Conservation (phyloP, 2,329 filamentous ascomycete species). For the Aphanocladium album region DNA sequence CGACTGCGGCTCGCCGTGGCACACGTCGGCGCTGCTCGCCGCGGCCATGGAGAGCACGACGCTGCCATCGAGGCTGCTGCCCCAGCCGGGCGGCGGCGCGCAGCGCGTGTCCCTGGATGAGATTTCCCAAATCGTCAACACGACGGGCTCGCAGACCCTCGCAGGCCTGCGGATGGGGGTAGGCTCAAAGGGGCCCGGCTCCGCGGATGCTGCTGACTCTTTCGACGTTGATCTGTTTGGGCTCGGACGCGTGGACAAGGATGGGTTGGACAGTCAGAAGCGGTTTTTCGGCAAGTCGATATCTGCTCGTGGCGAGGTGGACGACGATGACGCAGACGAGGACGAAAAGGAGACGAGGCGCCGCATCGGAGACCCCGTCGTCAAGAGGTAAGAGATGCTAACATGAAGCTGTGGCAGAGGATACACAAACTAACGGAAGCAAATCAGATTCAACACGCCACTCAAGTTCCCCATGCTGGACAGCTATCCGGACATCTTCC, state of each 20-base stretch:
- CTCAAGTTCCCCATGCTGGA: constrained; percentile 73
- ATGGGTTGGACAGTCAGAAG: constrained; percentile 5
- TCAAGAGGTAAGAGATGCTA: constrained; percentile 7
- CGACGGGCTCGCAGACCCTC: constrained; percentile 73
- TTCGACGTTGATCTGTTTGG: constrained; percentile 28
- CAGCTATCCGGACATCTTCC: constrained; percentile 76
- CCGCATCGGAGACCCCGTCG: constrained; percentile 15
- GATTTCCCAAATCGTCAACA: constrained; percentile 63
- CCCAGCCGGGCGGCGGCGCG: constrained; percentile 29
- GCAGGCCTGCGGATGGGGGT: constrained; percentile 68
- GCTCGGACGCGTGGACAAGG: constrained; percentile 13
- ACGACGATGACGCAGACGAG: constrained; percentile 5
- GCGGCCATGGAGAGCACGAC: constrained; percentile 74
- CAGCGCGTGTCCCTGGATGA: constrained; percentile 50
- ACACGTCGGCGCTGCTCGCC: constrained; percentile 70
- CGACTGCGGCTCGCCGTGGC: constrained; percentile 66
- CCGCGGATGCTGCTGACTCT: constrained; percentile 23
- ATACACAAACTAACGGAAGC: not conserved
- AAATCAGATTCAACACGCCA: constrained; percentile 38
- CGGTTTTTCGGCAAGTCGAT: constrained; percentile 16
- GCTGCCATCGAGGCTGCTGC: constrained; percentile 65
- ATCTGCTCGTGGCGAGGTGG: constrained; percentile 5
- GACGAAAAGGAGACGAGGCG: constrained; percentile 12
- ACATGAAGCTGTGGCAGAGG: not conserved
- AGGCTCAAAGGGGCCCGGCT: constrained; percentile 25